A percentile compares a stretch with the other conserved stretches of the same genome.
Evolutionary conservation across 2,329 filamentous ascomycete species (phyloP).

Genomic region (Talaromyces sp.): DNA sequence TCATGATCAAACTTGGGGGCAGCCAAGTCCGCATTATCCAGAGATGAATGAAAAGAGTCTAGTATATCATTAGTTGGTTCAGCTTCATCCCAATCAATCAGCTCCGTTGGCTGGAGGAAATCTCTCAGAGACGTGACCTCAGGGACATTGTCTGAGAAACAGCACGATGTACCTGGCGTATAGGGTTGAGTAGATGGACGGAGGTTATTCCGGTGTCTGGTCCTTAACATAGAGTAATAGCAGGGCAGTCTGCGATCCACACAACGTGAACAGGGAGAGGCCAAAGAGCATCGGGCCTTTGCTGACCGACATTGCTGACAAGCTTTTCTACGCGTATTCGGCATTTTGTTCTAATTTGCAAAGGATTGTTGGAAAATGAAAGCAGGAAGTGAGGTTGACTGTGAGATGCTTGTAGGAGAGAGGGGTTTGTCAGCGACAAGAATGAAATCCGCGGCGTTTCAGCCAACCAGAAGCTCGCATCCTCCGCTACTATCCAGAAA

Average conservation of each 20-base stretch:
- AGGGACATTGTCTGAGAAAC: neutral
- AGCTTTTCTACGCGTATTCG: constrained; percentile 11
- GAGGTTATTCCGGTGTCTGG: neutral
- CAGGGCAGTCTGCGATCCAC: constrained; percentile 4
- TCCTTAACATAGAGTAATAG: neutral
- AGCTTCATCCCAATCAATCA: neutral
- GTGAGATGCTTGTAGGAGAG: neutral
- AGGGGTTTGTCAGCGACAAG: neutral
- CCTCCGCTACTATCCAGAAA: neutral
- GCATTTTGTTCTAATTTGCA: neutral
- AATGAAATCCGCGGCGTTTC: neutral
- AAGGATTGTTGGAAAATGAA: neutral
- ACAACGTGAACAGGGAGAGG: constrained; percentile 10
- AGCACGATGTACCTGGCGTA: neutral
- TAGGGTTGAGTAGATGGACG: neutral
- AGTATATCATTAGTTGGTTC: neutral
- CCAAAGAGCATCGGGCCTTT: constrained; percentile 13
- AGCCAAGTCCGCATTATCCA: neutral
- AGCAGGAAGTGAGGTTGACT: neutral
- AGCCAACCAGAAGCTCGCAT: neutral
- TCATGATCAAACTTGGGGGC: neutral
- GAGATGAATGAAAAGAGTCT: neutral
- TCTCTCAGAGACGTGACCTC: neutral
- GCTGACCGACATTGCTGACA: constrained; percentile 13
- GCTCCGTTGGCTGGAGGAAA: neutral